These are phyloP conservation scores for Iris pallida DNA, from an alignment of 116 monocot genomes.

Conservation along the genomic window DNA sequence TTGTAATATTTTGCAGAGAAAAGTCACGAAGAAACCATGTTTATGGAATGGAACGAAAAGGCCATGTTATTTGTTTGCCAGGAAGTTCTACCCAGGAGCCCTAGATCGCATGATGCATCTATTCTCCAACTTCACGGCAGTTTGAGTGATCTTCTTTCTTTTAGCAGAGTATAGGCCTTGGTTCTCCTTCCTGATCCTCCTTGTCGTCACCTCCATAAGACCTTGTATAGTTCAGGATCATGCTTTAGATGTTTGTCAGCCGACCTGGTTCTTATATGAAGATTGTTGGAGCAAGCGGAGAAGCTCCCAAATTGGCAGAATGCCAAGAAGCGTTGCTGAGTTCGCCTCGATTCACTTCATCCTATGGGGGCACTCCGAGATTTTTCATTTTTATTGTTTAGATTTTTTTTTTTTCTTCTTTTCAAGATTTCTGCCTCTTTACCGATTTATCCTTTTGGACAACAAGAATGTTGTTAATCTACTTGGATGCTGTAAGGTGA, in stretches of 20 bases:
- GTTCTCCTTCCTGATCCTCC: not conserved
- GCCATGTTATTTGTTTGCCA: conserved; percentile 50
- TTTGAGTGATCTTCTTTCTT: conserved; percentile 6
- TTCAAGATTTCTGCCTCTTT: too few relatives aligned
- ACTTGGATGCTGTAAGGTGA: not conserved
- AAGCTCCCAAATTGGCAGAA: too few relatives aligned
- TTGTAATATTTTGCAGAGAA: conserved; percentile 22
- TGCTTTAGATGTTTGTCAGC: not conserved
- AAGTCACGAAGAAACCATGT: conserved; percentile 24
- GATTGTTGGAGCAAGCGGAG: too few relatives aligned
- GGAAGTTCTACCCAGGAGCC: conserved; percentile 44
- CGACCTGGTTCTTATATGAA: not conserved
- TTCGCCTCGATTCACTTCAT: too few relatives aligned
- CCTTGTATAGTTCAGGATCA: conserved; percentile 5
- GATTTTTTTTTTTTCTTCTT: not conserved
- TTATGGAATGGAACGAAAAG: conserved; percentile 47
- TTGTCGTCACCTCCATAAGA: not conserved
- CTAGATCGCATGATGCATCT: conserved; percentile 29
- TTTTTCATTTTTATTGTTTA: not conserved
- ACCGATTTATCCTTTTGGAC: not conserved
- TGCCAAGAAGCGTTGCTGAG: too few relatives aligned
- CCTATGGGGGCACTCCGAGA: not conserved
- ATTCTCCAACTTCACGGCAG: conserved; percentile 29
- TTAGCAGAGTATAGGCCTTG: not conserved
- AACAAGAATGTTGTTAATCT: not conserved